These are phyloP conservation scores for Bisporella sp. DNA, from an alignment of 2,329 filamentous ascomycete species.

Conservation along the genomic window DNA sequence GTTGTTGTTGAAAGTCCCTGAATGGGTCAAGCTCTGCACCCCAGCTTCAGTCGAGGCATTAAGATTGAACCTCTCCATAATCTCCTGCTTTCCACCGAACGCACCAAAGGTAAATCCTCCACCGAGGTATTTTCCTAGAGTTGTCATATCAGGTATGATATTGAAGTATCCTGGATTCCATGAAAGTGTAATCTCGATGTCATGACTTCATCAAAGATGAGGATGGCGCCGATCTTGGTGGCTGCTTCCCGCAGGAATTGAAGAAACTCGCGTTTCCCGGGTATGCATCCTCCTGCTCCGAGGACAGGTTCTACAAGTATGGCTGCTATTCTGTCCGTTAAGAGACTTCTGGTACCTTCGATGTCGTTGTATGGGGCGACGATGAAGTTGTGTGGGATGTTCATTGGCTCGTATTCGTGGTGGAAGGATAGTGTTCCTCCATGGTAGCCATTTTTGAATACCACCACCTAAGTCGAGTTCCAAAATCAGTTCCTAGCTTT, in stretches of 20 bases:
- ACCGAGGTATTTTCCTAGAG: slow-evolving; percentile 58
- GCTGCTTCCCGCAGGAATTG: slow-evolving; percentile 4
- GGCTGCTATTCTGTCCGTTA: slow-evolving; percentile 28
- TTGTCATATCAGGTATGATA: slow-evolving; percentile 52
- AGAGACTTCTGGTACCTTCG: slow-evolving; percentile 12
- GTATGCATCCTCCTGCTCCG: slow-evolving; percentile 50
- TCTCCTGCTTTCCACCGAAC: slow-evolving; percentile 50
- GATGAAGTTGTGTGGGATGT: slow-evolving; percentile 41
- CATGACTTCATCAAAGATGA: slow-evolving; percentile 69
- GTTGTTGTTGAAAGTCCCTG: slow-evolving; percentile 64
- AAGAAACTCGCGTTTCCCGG: slow-evolving; percentile 27
- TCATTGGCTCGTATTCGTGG: background rate
- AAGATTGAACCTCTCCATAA: slow-evolving; percentile 52
- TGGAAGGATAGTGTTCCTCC: slow-evolving; percentile 31
- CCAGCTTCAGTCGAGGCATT: slow-evolving; percentile 21
- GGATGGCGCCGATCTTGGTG: slow-evolving; percentile 34
- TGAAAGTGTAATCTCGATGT: slow-evolving; percentile 48
- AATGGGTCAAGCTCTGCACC: slow-evolving; percentile 38
- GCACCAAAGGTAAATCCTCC: slow-evolving; percentile 59
- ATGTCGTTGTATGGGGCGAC: slow-evolving; percentile 55
- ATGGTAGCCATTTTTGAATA: slow-evolving; percentile 10
- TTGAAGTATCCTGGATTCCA: slow-evolving; percentile 38
- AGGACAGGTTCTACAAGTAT: slow-evolving; percentile 64
- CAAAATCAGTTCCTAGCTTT: background rate
- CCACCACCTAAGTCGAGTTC: background rate